Evolutionary conservation across 305 asterid species (phyloP).

Genomic region (Fraxinus sp.): DNA sequence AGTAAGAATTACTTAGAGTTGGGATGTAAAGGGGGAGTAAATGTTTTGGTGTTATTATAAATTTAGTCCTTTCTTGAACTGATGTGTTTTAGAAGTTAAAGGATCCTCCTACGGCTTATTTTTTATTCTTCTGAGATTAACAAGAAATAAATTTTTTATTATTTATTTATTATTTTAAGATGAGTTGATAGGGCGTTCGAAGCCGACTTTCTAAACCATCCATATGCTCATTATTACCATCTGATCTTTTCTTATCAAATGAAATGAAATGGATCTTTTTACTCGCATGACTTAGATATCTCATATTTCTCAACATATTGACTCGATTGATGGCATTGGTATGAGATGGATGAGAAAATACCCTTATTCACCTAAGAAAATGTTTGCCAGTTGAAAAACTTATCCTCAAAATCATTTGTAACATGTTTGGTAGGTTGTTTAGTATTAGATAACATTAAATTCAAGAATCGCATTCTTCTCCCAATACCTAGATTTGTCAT

Average conservation of each 20-base stretch:
- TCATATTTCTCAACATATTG: background rate
- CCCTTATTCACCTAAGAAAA: background rate
- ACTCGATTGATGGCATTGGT: background rate
- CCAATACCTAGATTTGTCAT: background rate
- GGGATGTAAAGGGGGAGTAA: conserved; percentile 23
- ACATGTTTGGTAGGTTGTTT: background rate
- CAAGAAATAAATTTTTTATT: background rate
- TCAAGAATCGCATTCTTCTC: background rate
- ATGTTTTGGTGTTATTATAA: background rate
- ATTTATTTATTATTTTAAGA: background rate
- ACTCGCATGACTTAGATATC: background rate
- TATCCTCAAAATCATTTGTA: background rate
- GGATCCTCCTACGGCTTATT: background rate
- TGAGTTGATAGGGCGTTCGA: background rate
- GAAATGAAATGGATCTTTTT: background rate
- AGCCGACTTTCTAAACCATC: background rate
- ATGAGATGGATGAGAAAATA: background rate
- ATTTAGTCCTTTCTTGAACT: background rate
- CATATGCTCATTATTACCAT: background rate
- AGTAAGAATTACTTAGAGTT: conserved; percentile 3
- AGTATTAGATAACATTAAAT: background rate
- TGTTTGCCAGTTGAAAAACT: background rate
- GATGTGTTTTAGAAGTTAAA: background rate
- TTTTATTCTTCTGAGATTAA: background rate
- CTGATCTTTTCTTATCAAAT: background rate